Evolutionary conservation across 345 rosid genomes (phyloP).

Genomic region (Firmiana major): DNA sequence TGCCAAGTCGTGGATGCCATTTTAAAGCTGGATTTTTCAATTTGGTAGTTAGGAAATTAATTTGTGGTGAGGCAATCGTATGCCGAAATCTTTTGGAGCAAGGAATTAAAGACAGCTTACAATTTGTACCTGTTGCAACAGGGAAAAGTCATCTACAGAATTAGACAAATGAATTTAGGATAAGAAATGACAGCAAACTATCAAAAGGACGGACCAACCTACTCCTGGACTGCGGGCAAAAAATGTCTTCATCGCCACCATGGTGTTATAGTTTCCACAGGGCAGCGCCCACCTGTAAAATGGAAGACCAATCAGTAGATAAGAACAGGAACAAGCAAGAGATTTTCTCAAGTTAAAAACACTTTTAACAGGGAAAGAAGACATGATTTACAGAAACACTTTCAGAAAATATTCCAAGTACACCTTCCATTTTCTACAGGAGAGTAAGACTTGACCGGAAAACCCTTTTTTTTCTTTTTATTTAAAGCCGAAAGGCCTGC

Average conservation of each 20-base stretch:
- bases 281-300: constrained; percentile 29
- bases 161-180: constrained; percentile 15
- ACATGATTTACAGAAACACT: constrained; percentile 16
- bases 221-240: constrained; percentile 16
- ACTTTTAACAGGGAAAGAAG: constrained; percentile 11
- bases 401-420: background rate
- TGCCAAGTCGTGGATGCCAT: background rate
- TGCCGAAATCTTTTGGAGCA: background rate
- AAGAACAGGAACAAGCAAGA: constrained; percentile 17
- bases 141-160: constrained; percentile 4
- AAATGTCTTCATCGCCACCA: constrained; percentile 20
- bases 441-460: constrained; percentile 8
- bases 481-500: background rate
- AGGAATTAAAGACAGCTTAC: background rate
- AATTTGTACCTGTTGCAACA: constrained; percentile 8
- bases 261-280: constrained; percentile 16
- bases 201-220: constrained; percentile 24
- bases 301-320: constrained; percentile 22
- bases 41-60: constrained; percentile 1
- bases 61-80: background rate
- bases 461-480: background rate
- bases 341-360: constrained; percentile 9
- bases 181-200: background rate
- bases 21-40: background rate
- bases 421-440: background rate